Evolutionary conservation across 306 rosid genomes (phyloP), one percentile per base, ranked within the genome.

Genomic region (Prunus campanulata): DNA sequence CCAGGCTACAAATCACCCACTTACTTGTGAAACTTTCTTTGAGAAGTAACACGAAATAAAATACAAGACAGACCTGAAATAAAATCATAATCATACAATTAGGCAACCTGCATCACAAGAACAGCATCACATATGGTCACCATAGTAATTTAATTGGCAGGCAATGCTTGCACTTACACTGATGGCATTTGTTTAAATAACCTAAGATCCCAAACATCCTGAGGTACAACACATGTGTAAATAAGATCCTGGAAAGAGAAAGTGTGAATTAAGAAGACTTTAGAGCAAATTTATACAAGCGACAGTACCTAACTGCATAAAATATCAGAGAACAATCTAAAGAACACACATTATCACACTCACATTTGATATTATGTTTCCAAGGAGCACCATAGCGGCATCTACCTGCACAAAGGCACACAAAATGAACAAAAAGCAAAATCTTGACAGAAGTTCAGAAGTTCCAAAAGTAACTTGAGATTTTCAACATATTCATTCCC

Each of bases 191-290:
- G 85, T 82, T 94, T 91, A 83, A 94, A 94, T 77, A 91, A 78
- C 74, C 86, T 86, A 79, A 91, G 94, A 71, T 94, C 98, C 98
- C 97, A 94, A 20, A 91, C 86, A 82, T 94, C 98, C 86, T 86
- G 97, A 83, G 97, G 94, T 78, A 91, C 80, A 22, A 84, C 85
- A 78, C 85, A 83, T 67, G 85, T 84, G 71, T 85, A 83, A 50
- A 84, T 60, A 69, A 79, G 72, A 82, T 89, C 98, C 98, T 94
- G 88, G 60, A 84, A 66, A 65, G 47, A 80, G 77, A 83, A 83
- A 83, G 39, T n/a, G 68, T 18, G 20, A 77, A 29, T 71, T 81
- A 25, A 88, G 79, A 74, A 78, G n/a, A 14, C 11, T 65, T 11
- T 35, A 30, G 56, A 61, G 11, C 3, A 30, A 74, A 35, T 35